Conservation (phyloP, 2,329 filamentous ascomycete species). For the Cytospora piceicola region DNA sequence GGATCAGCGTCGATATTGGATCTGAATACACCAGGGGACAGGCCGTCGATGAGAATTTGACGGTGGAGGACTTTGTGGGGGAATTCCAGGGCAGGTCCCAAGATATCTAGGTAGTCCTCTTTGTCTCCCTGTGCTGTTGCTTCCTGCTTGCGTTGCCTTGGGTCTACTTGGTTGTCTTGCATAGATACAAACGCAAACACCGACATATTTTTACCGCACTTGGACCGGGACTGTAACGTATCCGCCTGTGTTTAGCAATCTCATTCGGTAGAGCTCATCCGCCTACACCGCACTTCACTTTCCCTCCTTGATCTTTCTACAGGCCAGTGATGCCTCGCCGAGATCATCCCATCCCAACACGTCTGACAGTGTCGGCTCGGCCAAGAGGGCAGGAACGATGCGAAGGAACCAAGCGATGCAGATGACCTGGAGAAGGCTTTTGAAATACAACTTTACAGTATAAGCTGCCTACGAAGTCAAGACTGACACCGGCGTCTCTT, state of each 20-base stretch:
- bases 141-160: neutral
- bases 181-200: neutral
- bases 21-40: neutral
- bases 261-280: no score
- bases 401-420: neutral
- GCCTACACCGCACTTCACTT: neutral
- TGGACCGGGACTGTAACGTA: neutral
- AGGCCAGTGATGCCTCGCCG: neutral
- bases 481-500: neutral
- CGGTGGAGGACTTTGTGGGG: neutral
- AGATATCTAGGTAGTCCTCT: neutral
- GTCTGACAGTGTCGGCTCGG: neutral
- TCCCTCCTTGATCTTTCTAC: neutral
- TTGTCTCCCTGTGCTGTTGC: neutral
- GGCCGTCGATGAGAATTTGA: neutral
- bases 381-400: neutral
- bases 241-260: neutral
- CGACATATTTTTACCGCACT: neutral
- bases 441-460: neutral
- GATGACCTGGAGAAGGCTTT: neutral
- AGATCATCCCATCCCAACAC: neutral
- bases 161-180: no score
- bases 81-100: neutral
- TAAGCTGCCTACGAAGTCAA: neutral
- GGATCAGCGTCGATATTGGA: conserved; percentile 3